Conservation (phyloP, 1,139 yeast genomes). For the Kurtzmaniella quercitrusa region DNA sequence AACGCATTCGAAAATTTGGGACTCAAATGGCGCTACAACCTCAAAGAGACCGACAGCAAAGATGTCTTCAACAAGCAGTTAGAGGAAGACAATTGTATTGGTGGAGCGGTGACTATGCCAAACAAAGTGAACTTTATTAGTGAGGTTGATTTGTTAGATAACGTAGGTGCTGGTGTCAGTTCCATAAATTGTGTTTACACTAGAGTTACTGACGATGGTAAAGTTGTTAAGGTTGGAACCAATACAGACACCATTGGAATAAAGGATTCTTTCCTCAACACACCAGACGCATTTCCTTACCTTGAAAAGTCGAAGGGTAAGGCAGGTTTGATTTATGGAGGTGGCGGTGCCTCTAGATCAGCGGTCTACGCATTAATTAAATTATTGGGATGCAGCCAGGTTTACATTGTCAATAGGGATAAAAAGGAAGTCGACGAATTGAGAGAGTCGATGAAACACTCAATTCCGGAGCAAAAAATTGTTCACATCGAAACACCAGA, state of each 20-base stretch:
- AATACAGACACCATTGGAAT: constrained; percentile 29
- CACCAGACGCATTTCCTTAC: background rate
- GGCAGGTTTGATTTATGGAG: constrained; percentile 29
- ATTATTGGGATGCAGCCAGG: constrained; percentile 18
- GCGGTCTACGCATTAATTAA: constrained; percentile 25
- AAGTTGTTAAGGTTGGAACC: constrained; percentile 18
- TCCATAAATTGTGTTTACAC: constrained; percentile 28
- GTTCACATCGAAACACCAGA: constrained; percentile 18
- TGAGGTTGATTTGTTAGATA: constrained; percentile 23
- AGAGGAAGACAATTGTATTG: constrained; percentile 14
- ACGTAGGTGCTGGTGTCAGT: constrained; percentile 22
- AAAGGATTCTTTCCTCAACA: constrained; percentile 18
- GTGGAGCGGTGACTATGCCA: constrained; percentile 29
- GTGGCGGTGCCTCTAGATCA: constrained; percentile 31
- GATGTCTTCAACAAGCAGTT: constrained; percentile 13
- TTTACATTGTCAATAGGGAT: constrained; percentile 25
- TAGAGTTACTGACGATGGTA: constrained; percentile 13
- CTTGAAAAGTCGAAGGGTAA: constrained; percentile 12
- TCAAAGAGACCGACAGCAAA: constrained; percentile 17
- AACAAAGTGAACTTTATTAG: constrained; percentile 20
- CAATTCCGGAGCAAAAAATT: constrained; percentile 17
- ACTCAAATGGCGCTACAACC: constrained; percentile 15
- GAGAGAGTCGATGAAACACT: constrained; percentile 12
- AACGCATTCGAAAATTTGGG: constrained; percentile 14
- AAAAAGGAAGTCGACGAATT: constrained; percentile 20